phyloP scores from a whole-genome alignment of 208 protist genomes.

The Leishmania lainsoni region DNA sequence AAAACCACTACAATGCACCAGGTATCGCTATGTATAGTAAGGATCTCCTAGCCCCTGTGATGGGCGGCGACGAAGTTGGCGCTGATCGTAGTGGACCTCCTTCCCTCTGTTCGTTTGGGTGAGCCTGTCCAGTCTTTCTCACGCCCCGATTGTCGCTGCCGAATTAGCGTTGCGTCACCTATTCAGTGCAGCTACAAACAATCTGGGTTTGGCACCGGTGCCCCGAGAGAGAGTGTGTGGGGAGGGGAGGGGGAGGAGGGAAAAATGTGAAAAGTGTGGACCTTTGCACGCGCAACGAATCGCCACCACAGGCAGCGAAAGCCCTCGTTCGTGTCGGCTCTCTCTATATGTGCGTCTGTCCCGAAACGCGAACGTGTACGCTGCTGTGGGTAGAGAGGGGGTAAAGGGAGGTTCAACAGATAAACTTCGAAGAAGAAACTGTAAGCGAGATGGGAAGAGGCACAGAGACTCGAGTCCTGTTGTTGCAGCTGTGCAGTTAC shows the following conservation, averaged over 20 bases:
- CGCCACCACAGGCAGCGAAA: no score
- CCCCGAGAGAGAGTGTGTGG: not conserved
- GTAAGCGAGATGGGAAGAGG: not conserved
- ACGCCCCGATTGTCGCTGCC: not conserved
- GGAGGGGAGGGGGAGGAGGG: not conserved
- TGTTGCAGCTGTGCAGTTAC: not conserved
- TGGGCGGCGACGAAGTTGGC: not conserved
- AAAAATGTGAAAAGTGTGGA: not conserved
- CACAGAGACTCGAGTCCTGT: not conserved
- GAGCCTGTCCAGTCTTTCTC: not conserved
- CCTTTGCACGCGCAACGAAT: not conserved
- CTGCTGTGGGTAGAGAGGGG: not conserved
- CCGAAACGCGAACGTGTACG: not conserved
- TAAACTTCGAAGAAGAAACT: not conserved
- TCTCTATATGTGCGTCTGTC: not conserved
- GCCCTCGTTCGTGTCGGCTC: not conserved
- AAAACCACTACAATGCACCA: not conserved
- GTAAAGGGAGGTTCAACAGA: not conserved
- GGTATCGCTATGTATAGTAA: not conserved
- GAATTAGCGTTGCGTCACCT: not conserved
- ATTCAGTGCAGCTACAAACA: not conserved
- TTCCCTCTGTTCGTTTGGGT: not conserved
- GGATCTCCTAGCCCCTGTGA: not conserved
- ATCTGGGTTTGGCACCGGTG: not conserved
- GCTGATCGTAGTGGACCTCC: not conserved